These are phyloP conservation scores for Fusarium torreyae DNA, from an alignment of 2,329 filamentous ascomycete species.

Conservation along the genomic window DNA sequence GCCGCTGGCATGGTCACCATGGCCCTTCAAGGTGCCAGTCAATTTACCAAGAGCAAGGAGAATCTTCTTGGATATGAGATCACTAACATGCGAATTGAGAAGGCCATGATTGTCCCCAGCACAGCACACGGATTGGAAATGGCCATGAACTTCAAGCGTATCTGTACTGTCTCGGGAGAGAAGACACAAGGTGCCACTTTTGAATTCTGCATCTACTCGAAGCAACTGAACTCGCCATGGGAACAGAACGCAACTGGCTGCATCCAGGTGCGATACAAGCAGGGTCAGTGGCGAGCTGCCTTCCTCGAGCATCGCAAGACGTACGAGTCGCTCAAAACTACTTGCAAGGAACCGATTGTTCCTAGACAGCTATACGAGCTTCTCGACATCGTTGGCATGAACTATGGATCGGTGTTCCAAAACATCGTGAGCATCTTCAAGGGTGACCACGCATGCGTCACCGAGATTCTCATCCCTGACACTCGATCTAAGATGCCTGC, in stretches of 20 bases:
- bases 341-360: conserved; percentile 54
- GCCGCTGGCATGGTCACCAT: conserved; percentile 66
- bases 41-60: conserved; percentile 52
- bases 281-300: conserved; percentile 31
- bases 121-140: conserved; percentile 65
- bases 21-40: conserved; percentile 63
- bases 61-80: conserved; percentile 60
- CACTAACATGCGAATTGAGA: conserved; percentile 62
- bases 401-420: conserved; percentile 66
- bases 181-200: conserved; percentile 33
- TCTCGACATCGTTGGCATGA: conserved; percentile 66
- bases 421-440: conserved; percentile 60
- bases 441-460: conserved; percentile 54
- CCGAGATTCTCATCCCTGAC: conserved; percentile 62
- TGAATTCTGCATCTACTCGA: conserved; percentile 65
- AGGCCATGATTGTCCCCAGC: conserved; percentile 66
- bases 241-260: conserved; percentile 60
- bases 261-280: conserved; percentile 50
- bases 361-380: conserved; percentile 66
- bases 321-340: conserved; percentile 45
- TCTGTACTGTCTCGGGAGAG: conserved; percentile 4
- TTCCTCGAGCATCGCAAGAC: conserved; percentile 43
- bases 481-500: conserved; percentile 68
- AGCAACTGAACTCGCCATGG: conserved; percentile 58
- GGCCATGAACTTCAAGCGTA: conserved; percentile 61